phyloP scores from a whole-genome alignment of 176 grass and related monocot genomes.

The Rhynchospora breviuscula region DNA sequence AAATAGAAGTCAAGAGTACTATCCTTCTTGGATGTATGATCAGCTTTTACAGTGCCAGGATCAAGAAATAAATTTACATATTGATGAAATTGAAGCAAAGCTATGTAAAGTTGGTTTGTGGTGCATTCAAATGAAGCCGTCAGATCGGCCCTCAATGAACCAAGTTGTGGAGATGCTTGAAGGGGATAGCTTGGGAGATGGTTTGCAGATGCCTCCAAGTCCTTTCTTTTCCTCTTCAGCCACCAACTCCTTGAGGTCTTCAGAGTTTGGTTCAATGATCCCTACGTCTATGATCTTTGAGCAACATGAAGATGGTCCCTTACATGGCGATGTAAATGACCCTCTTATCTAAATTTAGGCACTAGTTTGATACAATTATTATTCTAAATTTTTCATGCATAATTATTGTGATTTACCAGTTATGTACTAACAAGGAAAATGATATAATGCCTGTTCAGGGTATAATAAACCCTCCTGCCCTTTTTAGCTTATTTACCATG shows the following conservation, averaged over 20 bases:
- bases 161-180: constrained; percentile 49
- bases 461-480: background rate
- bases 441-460: background rate
- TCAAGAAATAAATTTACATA: constrained; percentile 27
- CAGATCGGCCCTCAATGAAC: constrained; percentile 39
- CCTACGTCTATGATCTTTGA: background rate
- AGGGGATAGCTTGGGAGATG: background rate
- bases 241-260: background rate
- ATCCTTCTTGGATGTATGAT: constrained; percentile 50
- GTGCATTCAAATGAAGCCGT: constrained; percentile 40
- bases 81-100: constrained; percentile 33
- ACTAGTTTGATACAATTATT: background rate
- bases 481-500: background rate
- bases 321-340: background rate
- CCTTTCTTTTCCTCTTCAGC: constrained; percentile 28
- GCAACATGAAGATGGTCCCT: background rate
- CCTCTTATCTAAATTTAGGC: background rate
- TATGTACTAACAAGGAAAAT: background rate
- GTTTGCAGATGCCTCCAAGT: constrained; percentile 17
- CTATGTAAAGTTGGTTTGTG: constrained; percentile 47
- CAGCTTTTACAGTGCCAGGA: constrained; percentile 36
- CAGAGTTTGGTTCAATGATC: background rate
- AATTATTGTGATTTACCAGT: background rate
- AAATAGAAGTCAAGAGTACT: constrained; percentile 34
- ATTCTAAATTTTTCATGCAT: background rate